Evolutionary conservation across 768 basidiomycete species (phyloP).

Genomic region (Tremella yokohamensis): DNA sequence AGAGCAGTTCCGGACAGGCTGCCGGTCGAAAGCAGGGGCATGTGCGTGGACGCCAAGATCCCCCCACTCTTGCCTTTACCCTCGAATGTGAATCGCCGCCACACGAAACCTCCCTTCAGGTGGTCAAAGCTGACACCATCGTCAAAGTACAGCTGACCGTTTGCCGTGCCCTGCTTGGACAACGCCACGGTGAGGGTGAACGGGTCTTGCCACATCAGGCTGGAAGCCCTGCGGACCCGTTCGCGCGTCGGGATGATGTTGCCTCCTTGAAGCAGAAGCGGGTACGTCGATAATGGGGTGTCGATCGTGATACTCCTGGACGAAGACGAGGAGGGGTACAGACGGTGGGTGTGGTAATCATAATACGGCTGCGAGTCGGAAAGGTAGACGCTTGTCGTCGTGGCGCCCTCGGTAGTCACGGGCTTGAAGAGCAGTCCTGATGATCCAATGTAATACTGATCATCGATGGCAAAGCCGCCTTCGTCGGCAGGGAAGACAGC

Average conservation of each 20-base stretch:
- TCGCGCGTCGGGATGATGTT: conserved; percentile 83
- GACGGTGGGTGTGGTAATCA: conserved; percentile 73
- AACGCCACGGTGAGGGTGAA: conserved; percentile 86
- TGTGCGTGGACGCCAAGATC: conserved; percentile 44
- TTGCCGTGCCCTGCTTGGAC: conserved; percentile 57
- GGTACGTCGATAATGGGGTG: conserved; percentile 73
- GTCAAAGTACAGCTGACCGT: conserved; percentile 88
- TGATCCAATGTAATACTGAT: conserved; percentile 86
- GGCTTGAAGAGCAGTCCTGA: conserved; percentile 91
- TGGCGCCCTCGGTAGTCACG: conserved; percentile 69
- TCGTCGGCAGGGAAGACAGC: conserved; percentile 86
- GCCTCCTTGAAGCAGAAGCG: conserved; percentile 83
- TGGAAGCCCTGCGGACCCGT: conserved; percentile 77
- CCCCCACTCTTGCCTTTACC: conserved; percentile 52
- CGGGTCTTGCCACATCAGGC: conserved; percentile 84
- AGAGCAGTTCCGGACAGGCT: neutral
- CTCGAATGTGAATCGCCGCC: conserved; percentile 65
- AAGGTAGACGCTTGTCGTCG: conserved; percentile 71
- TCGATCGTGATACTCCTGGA: conserved; percentile 64
- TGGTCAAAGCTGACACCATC: conserved; percentile 83
- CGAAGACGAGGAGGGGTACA: conserved; percentile 54
- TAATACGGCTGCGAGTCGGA: conserved; percentile 88
- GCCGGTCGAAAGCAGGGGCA: neutral
- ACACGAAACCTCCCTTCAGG: conserved; percentile 72
- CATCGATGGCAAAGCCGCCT: conserved; percentile 80